Conservation (phyloP, 1,284 basidiomycete genomes). For the Boletus sp. region DNA sequence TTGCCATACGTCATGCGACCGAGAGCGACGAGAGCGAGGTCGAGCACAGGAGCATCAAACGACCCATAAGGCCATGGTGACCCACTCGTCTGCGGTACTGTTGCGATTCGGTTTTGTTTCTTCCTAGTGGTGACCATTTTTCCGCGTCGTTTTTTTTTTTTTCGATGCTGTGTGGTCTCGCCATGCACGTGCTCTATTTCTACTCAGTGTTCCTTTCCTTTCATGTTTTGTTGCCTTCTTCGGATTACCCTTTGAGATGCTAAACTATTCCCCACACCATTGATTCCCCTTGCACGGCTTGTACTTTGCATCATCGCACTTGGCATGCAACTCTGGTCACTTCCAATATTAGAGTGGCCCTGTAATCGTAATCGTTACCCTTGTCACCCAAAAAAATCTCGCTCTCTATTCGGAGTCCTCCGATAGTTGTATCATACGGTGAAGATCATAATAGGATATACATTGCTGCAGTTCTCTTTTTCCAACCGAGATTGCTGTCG, state of each 20-base stretch:
- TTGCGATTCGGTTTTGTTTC: background rate
- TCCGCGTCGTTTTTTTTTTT: background rate
- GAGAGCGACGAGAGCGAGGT: slow-evolving; percentile 36
- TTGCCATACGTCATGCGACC: slow-evolving; percentile 23
- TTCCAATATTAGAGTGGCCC: slow-evolving; percentile 1
- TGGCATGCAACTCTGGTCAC: slow-evolving; percentile 6
- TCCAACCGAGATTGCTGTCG: background rate
- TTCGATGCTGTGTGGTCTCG: background rate
- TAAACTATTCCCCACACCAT: slow-evolving; percentile 26
- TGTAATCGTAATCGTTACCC: slow-evolving; percentile 17
- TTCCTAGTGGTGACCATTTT: background rate
- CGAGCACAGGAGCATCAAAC: slow-evolving; percentile 27
- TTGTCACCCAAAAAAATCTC: slow-evolving; percentile 5
- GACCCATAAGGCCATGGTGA: slow-evolving; percentile 43
- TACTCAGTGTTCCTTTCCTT: background rate
- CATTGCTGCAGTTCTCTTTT: background rate
- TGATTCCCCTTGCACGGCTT: slow-evolving; percentile 26
- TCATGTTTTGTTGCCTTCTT: slow-evolving; percentile 9
- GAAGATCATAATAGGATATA: slow-evolving; percentile 25
- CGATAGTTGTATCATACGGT: slow-evolving; percentile 31
- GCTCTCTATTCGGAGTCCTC: background rate
- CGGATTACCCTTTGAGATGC: slow-evolving; percentile 19
- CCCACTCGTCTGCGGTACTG: background rate
- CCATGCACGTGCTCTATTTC: slow-evolving; percentile 4
- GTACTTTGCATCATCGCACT: slow-evolving; percentile 19